These are phyloP conservation scores for Phialophora chinensis DNA, from an alignment of 2,329 filamentous ascomycete genomes.

Conservation along the genomic window DNA sequence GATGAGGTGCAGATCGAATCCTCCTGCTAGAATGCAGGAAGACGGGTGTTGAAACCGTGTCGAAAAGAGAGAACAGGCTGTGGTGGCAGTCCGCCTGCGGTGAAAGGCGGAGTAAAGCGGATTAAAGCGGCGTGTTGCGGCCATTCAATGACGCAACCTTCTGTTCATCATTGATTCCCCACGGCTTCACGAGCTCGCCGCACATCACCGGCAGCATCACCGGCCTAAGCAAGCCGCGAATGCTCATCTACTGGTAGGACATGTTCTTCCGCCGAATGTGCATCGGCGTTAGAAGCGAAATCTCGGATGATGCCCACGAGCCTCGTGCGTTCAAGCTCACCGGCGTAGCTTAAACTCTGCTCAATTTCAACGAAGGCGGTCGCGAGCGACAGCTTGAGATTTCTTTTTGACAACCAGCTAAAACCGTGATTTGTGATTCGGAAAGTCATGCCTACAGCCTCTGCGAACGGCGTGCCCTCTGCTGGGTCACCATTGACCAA, in stretches of 20 bases:
- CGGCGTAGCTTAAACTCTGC: not conserved
- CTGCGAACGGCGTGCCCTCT: not conserved
- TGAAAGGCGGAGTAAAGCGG: constrained; percentile 13
- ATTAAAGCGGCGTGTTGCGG: not conserved
- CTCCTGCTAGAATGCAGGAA: not conserved
- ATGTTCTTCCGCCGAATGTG: not conserved
- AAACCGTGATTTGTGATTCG: not conserved
- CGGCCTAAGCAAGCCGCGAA: not conserved
- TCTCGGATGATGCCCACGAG: not conserved
- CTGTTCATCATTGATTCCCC: not conserved
- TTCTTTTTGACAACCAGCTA: not conserved
- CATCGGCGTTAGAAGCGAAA: constrained; percentile 1
- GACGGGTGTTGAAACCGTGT: not conserved
- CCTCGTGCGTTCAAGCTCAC: not conserved
- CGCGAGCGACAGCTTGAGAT: not conserved
- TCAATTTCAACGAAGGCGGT: not conserved
- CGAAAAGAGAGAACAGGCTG: not conserved
- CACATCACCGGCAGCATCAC: not conserved
- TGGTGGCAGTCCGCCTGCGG: not conserved
- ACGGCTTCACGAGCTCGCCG: not conserved
- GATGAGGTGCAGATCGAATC: not conserved
- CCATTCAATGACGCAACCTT: not conserved
- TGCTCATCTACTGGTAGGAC: constrained; percentile 1
- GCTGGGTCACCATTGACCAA: constrained; percentile 17
- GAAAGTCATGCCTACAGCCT: constrained; percentile 2